Base-by-base conservation (phyloP, 345 rosid genomes). In the Arabidopsis thaliana region DNA sequence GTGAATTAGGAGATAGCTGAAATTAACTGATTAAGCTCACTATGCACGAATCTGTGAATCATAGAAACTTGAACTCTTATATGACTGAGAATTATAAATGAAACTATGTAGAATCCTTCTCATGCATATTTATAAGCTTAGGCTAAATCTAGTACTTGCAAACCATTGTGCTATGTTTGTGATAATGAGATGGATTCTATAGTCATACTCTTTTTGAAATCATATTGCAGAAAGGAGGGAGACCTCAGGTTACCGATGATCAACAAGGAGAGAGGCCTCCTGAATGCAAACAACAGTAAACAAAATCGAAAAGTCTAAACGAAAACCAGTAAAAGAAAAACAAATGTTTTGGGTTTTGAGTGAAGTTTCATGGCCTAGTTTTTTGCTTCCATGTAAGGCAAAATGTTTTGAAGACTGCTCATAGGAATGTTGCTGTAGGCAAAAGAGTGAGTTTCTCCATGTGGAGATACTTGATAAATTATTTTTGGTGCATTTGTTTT, bases 261-360 rank as follows among this genome's bases (percentile, higher is more conserved):
- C 90, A 83, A 79, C 88, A 80, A 79, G 93, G 92, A 12, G 97
- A 92, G 85, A 80, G 91, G 69, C 97, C 98, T 69, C 89, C 97
- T 5, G 98, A 91, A 53, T 94, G 98, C 93, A 94, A 94, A 92
- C 97, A 94, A 76, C 97, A 91, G 86, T 91, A 79, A 85, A 59
- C 60, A 58, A 66, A 34, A 32, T 25, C 6, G 13, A 48, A 10
- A 63, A 33, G 2, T 58, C n/a, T n/a, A 52, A 34, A 22, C 8
- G 13, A 20, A 3, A 12, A 25, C 5, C 0, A 28, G 3, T 32
- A 64, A 30, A 23, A 52, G 30, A 34, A 16, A 2, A 0, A 12
- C 9, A 34, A 58, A 38, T 16, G 71, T 64, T 65, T 48, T 45
- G 73, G 34, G 45, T 48, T 67, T 64, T 65, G 55, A 67, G 67